Conservation (phyloP, 176 grass and related monocot species). For the Phoenix dactylifera region DNA sequence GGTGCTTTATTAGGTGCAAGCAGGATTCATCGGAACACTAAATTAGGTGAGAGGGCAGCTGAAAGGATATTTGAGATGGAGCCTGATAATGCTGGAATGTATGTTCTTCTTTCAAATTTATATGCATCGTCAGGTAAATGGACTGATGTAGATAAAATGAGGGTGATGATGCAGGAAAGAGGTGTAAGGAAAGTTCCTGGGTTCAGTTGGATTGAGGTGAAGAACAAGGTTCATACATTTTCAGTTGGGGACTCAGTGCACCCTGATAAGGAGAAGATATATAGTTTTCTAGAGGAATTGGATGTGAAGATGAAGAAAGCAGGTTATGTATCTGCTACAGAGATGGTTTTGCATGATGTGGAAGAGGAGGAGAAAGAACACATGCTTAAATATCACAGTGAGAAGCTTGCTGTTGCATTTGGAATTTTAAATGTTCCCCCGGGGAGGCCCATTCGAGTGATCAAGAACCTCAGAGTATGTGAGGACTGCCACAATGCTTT, state of each 20-base stretch:
- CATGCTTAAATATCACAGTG: constrained; percentile 84
- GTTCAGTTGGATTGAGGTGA: constrained; percentile 93
- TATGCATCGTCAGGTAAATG: constrained; percentile 82
- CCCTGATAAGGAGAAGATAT: constrained; percentile 81
- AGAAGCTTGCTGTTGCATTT: constrained; percentile 86
- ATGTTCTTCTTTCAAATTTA: constrained; percentile 90
- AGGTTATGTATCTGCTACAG: constrained; percentile 70
- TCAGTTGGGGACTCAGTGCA: constrained; percentile 63
- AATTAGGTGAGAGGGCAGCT: constrained; percentile 68
- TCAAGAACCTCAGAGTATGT: constrained; percentile 79
- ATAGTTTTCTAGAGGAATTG: constrained; percentile 70
- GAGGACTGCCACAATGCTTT: constrained; percentile 81
- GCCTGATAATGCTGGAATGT: constrained; percentile 85
- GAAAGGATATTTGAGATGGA: constrained; percentile 90
- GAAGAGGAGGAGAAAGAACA: constrained; percentile 96
- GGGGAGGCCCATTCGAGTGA: constrained; percentile 73
- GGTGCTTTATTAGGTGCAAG: constrained; percentile 88
- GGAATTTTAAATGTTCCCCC: constrained; percentile 75
- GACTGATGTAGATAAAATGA: constrained; percentile 68
- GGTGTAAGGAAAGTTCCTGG: constrained; percentile 76
- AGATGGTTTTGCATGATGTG: constrained; percentile 92
- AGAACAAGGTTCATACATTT: constrained; percentile 79
- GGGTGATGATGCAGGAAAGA: constrained; percentile 63
- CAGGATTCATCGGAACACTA: constrained; percentile 75
- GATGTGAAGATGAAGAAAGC: constrained; percentile 67